A percentile compares a stretch with the other conserved stretches of the same genome.
Conservation (phyloP, 2,329 filamentous ascomycete genomes). For the Aspergillus sp. region DNA sequence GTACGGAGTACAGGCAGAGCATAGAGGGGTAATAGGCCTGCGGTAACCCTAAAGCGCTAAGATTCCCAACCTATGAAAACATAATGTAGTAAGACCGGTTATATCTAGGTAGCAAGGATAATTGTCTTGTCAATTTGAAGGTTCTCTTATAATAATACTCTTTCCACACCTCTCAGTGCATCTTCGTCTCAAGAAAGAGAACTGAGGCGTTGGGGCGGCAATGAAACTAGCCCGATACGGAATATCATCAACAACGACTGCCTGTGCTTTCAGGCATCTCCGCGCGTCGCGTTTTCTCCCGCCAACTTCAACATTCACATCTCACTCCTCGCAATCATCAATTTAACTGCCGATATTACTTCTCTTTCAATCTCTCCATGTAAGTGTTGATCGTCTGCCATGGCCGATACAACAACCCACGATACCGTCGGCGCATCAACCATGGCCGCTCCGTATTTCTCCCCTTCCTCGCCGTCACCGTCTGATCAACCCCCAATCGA, state of each 20-base stretch:
- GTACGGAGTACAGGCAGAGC: not conserved
- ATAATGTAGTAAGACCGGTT: no score
- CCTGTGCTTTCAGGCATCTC: slow-evolving; percentile 6
- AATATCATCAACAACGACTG: slow-evolving; percentile 6
- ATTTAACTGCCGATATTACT: not conserved
- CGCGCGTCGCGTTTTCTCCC: slow-evolving; percentile 9
- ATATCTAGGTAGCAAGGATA: not conserved
- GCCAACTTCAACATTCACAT: not conserved
- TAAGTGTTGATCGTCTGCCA: slow-evolving; percentile 20
- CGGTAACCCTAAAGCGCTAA: not conserved
- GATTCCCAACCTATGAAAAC: not conserved
- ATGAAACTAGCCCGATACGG: slow-evolving; percentile 1
- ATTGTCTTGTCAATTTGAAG: not conserved
- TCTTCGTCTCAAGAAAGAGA: not conserved
- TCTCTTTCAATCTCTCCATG: not conserved
- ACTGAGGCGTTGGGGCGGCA: not conserved
- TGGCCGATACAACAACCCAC: slow-evolving; percentile 42
- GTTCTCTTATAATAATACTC: not conserved
- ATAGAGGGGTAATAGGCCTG: not conserved
- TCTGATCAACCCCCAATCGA: slow-evolving; percentile 17
- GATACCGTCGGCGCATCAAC: slow-evolving; percentile 44
- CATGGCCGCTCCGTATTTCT: slow-evolving; percentile 36
- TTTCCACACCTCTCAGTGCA: not conserved
- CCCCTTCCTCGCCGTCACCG: slow-evolving; percentile 36
- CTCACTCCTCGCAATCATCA: not conserved